Evolutionary conservation across 2,329 filamentous ascomycete genomes (phyloP), one percentile per base, ranked within the genome.

Genomic region (Aspergillus intermedius): DNA sequence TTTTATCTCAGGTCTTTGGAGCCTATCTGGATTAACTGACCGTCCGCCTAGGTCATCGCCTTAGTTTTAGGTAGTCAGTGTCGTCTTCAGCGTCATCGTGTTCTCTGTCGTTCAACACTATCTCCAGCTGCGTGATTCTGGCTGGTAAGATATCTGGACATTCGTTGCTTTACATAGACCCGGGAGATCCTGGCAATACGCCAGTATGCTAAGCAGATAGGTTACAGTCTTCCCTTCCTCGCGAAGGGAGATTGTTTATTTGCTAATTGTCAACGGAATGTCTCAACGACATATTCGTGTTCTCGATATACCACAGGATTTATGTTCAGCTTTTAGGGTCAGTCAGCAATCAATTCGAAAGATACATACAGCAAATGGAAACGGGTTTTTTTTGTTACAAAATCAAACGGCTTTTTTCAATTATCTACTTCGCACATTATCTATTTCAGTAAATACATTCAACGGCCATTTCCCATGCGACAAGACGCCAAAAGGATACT

Each of bases 391-490:
- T 40, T 13, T 40, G 17, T 19, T 19, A 21, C n/a, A 21, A 40
- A 40, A 21, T 19, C 17, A 12, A 40, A 40, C n/a, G 17, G 7
- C n/a, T 37, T 37, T 40, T 40, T 7, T 43, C 15, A 12, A 43
- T 25, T 25, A 43, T 43, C 23, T 43, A 43, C 7, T 9, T 45
- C 19, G 44, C 23, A 25, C n/a, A 43, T 28, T 43, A 28, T 43
- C 22, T 43, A 25, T 30, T 15, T 45, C 35, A 50, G 44, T 47
- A 50, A 50, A 52, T 15, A 45, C 21, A 43, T 30, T 17, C 21
- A 32, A 21, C 46, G 42, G 23, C 44, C 45, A 39, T 30, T 15
- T 43, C 49, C 30, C 42, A 51, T 46, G 54, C 49, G 48, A 46
- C 49, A 49, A 47, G 37, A 44, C 34, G 21, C 30, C 44, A 17